These are phyloP conservation scores for Podosphaera aphanis DNA, from an alignment of 2,329 filamentous ascomycete genomes.

Conservation along the genomic window DNA sequence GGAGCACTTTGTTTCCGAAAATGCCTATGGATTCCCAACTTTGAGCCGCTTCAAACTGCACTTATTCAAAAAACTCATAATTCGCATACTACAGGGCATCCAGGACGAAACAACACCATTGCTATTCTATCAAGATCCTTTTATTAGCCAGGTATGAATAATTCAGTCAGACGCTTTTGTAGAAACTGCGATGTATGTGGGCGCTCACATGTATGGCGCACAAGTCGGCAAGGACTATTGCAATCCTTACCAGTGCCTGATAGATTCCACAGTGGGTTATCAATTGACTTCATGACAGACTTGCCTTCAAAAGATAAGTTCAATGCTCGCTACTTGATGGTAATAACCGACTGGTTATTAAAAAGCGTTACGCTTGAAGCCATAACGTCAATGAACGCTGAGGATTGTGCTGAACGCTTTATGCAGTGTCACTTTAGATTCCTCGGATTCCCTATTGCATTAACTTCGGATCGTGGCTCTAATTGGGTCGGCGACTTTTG, in stretches of 20 bases:
- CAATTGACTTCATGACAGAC: neutral
- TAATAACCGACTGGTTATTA: neutral
- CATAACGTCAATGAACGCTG: neutral
- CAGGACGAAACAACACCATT: neutral
- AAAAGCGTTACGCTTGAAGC: neutral
- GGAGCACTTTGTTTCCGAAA: neutral
- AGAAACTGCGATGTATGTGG: neutral
- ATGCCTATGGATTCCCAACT: neutral
- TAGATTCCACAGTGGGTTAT: neutral
- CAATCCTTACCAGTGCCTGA: neutral
- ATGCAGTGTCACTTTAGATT: neutral
- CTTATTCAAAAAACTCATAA: neutral
- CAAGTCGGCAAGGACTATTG: neutral
- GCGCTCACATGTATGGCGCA: neutral
- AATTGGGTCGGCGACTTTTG: neutral
- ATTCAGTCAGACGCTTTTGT: neutral
- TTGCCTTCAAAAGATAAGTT: neutral
- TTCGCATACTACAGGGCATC: neutral
- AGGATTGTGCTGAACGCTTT: neutral
- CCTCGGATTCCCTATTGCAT: neutral
- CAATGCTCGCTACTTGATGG: neutral
- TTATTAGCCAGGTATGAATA: neutral
- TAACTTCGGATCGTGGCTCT: neutral
- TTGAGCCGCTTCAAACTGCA: neutral
- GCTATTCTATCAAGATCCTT: neutral